These are phyloP conservation scores for Quillaja saponaria DNA, from an alignment of 306 rosid species.

Conservation along the genomic window DNA sequence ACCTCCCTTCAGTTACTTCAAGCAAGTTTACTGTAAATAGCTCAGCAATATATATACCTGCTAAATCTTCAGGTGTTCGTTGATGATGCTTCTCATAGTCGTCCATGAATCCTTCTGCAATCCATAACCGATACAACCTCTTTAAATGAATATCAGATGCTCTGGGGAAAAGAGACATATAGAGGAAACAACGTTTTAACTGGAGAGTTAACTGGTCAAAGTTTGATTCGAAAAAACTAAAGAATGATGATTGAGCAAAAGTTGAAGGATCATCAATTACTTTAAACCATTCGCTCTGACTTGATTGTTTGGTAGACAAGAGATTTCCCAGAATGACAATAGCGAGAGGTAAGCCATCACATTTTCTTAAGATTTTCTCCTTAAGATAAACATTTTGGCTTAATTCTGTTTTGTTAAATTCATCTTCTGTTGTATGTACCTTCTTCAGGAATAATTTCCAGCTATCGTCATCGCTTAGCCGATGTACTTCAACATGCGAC, in stretches of 20 bases:
- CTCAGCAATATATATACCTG: neutral
- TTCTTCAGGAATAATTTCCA: neutral
- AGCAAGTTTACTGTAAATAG: neutral
- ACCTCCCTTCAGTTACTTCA: neutral
- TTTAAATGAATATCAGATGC: constrained; percentile 15
- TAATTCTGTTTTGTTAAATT: neutral
- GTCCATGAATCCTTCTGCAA: constrained; percentile 21
- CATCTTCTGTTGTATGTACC: neutral
- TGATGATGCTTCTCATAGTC: no score
- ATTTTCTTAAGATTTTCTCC: neutral
- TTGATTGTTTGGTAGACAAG: neutral
- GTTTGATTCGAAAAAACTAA: neutral
- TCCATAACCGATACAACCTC: constrained; percentile 20
- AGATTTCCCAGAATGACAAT: neutral
- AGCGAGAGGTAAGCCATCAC: neutral
- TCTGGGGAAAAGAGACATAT: constrained; percentile 21
- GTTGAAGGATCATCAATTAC: neutral
- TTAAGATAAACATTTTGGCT: neutral
- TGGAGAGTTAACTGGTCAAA: neutral
- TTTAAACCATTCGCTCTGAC: neutral
- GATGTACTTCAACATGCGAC: neutral
- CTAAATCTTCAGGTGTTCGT: constrained; percentile 6
- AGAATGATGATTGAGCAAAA: neutral
- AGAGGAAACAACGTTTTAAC: constrained; percentile 15
- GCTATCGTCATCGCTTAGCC: neutral